Percentiles rank a stretch among this genome's conserved stretches.
Conservation (phyloP, 208 protist genomes). For the Crithidia expoeki region DNA sequence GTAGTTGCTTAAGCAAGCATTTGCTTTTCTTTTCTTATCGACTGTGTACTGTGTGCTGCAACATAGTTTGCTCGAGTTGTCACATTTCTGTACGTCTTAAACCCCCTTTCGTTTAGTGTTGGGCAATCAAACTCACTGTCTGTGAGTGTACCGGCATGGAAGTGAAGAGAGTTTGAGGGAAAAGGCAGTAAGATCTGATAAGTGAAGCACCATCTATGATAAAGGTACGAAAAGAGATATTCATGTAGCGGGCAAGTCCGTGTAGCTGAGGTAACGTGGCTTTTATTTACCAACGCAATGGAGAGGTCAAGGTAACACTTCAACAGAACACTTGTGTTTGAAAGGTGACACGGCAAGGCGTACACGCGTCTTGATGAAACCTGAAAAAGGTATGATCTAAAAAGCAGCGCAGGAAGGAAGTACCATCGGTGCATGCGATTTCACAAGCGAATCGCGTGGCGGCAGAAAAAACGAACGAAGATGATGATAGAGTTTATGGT, state of each 20-base stretch:
- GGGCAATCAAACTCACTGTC: not conserved
- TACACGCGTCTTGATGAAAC: too few species aligned
- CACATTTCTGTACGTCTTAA: too few species aligned
- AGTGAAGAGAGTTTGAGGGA: not conserved
- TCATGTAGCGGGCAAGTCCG: too few species aligned
- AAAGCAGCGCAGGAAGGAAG: not conserved
- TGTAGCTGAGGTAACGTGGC: too few species aligned
- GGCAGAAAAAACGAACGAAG: not conserved
- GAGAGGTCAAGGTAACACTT: too few species aligned
- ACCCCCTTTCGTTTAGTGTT: not conserved
- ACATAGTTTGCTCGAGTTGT: too few species aligned
- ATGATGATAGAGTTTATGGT: not conserved
- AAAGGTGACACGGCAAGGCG: too few species aligned
- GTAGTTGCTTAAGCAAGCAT: too few species aligned
- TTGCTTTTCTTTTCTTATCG: too few species aligned
- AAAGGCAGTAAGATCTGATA: not conserved
- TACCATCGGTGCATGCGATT: not conserved
- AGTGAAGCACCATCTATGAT: constrained; percentile 13
- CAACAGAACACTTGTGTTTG: too few species aligned
- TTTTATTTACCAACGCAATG: too few species aligned
- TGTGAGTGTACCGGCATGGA: not conserved
- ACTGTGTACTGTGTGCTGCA: too few species aligned
- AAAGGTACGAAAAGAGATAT: not conserved
- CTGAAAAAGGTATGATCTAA: not conserved
- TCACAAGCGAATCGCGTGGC: not conserved